Percentiles rank a stretch among this genome's conserved stretches.
Evolutionary conservation across 1,139 yeast species (phyloP).

Genomic region (Zygoascus sp.): DNA sequence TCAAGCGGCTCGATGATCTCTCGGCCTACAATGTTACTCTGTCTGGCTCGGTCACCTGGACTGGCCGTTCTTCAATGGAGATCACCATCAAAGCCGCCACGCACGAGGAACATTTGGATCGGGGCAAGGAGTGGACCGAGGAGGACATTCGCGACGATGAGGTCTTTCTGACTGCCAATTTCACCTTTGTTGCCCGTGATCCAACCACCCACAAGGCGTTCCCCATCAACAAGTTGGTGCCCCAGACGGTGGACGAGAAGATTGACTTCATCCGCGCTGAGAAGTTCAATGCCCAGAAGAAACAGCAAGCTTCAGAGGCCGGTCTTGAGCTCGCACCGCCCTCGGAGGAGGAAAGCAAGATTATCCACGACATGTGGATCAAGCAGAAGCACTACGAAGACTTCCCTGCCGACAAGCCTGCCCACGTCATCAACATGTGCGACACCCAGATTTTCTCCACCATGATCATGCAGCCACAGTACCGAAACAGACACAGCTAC

Average conservation of each 20-base stretch:
- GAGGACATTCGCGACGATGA: constrained; percentile 44
- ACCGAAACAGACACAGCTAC: constrained; percentile 86
- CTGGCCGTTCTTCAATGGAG: constrained; percentile 94
- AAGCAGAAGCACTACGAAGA: constrained; percentile 24
- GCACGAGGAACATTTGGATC: constrained; percentile 47
- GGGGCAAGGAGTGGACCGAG: constrained; percentile 32
- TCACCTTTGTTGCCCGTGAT: constrained; percentile 92
- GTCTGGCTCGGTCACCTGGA: constrained; percentile 89
- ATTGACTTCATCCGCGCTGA: constrained; percentile 83
- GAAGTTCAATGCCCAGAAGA: constrained; percentile 80
- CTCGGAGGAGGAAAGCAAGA: constrained; percentile 56
- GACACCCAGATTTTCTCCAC: constrained; percentile 70
- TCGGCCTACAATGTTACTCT: constrained; percentile 69
- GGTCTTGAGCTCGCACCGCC: constrained; percentile 58
- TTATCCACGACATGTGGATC: constrained; percentile 73
- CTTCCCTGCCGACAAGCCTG: constrained; percentile 35
- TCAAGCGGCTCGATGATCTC: constrained; percentile 77
- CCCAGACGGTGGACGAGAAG: constrained; percentile 71
- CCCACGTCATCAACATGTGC: constrained; percentile 54
- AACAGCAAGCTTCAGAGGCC: constrained; percentile 63
- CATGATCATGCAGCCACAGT: constrained; percentile 91
- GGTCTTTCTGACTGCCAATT: constrained; percentile 76
- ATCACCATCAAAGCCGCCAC: constrained; percentile 86
- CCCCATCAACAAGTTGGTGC: constrained; percentile 76
- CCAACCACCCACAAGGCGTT: constrained; percentile 84